Percentiles rank a stretch among this genome's conserved stretches.
Conservation (phyloP, 2,329 filamentous ascomycete genomes). For the Colletotrichum tropicicola region DNA sequence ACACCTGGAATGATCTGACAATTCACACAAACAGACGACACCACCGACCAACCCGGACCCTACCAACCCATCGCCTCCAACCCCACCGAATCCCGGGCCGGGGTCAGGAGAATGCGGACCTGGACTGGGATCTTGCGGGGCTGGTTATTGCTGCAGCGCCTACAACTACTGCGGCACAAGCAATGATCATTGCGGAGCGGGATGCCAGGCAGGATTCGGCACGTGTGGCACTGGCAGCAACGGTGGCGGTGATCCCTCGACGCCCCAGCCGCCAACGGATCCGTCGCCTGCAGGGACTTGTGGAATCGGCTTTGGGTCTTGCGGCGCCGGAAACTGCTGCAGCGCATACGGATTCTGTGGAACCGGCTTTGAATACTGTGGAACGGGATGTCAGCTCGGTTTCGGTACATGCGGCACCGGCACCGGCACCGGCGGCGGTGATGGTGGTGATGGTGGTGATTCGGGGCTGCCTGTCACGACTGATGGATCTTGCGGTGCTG, state of each 20-base stretch:
- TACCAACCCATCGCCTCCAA: background rate
- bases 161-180: constrained; percentile 31
- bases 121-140: constrained; percentile 6
- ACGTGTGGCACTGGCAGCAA: constrained; percentile 5
- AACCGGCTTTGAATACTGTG: constrained; percentile 25
- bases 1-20: background rate
- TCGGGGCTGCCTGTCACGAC: constrained; percentile 19
- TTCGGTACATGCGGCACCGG: constrained; percentile 29
- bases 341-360: constrained; percentile 33
- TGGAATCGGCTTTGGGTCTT: constrained; percentile 8
- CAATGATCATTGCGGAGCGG: constrained; percentile 27
- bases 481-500: constrained; percentile 25
- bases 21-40: background rate
- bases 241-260: too few species aligned
- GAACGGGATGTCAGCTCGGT: constrained; percentile 21
- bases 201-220: constrained; percentile 30
- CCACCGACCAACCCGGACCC: background rate
- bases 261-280: background rate
- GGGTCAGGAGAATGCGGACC: constrained; percentile 23
- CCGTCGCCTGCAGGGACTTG: constrained; percentile 1
- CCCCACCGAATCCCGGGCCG: too few species aligned
- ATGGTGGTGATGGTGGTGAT: background rate
- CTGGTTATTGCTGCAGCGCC: constrained; percentile 30
- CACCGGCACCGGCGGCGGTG: background rate
- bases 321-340: constrained; percentile 29